phyloP scores from a whole-genome alignment of 108 stramenopile species.

The Fragilariopsis cylindrus region DNA sequence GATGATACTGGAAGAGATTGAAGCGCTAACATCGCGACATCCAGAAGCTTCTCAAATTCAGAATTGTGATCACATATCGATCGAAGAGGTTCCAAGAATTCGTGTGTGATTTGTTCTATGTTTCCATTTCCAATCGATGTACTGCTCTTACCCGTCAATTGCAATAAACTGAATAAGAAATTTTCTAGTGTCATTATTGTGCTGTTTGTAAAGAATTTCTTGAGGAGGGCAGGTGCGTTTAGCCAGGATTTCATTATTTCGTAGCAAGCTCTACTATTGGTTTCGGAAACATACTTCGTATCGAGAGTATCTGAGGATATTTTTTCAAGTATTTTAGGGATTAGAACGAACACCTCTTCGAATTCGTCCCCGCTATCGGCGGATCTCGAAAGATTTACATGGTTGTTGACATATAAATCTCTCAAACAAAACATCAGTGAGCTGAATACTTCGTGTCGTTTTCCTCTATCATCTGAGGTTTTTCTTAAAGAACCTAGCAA shows the following conservation, averaged over 20 bases:
- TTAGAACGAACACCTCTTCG: conserved; percentile 3
- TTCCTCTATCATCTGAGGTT: background rate
- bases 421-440: conserved; percentile 13
- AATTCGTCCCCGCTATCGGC: background rate
- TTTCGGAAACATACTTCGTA: background rate
- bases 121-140: background rate
- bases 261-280: background rate
- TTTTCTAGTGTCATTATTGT: conserved; percentile 1
- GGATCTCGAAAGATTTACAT: background rate
- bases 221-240: background rate
- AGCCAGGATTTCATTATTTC: conserved; percentile 8
- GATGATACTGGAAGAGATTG: background rate
- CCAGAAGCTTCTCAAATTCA: background rate
- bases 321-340: background rate
- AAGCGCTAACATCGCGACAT: background rate
- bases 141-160: background rate
- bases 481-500: conserved; percentile 5
- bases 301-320: background rate
- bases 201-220: background rate
- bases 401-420: background rate
- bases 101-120: too few relatives aligned
- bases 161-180: background rate
- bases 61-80: background rate
- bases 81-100: background rate
- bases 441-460: background rate